phyloP scores from a whole-genome alignment of 805 yeast species.

The Sugiyamaella marilandica region DNA sequence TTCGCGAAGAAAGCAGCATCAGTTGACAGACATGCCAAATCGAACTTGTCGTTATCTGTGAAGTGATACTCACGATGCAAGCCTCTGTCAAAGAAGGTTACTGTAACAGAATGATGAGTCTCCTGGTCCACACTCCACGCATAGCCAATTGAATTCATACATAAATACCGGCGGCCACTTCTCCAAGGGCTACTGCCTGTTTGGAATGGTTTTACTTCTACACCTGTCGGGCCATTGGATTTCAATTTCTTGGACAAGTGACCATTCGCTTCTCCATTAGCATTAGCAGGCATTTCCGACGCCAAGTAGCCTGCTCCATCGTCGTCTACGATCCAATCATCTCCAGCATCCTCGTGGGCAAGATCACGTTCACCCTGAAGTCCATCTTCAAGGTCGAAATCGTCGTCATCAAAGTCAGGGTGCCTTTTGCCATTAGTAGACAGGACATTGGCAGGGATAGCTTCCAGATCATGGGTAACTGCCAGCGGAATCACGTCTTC shows the following conservation, averaged over 20 bases:
- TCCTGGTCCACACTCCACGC: slow-evolving; percentile 67
- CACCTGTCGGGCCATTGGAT: neutral
- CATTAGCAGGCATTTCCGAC: neutral
- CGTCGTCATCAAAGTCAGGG: slow-evolving; percentile 29
- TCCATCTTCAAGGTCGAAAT: slow-evolving; percentile 27
- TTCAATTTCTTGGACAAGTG: neutral
- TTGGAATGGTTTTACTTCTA: slow-evolving; percentile 53
- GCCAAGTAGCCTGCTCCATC: slow-evolving; percentile 48
- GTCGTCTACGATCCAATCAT: slow-evolving; percentile 59
- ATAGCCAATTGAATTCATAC: slow-evolving; percentile 77
- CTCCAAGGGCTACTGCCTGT: slow-evolving; percentile 87
- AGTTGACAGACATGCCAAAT: slow-evolving; percentile 66
- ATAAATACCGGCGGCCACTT: slow-evolving; percentile 64
- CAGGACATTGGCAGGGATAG: neutral
- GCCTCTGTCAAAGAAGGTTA: slow-evolving; percentile 78
- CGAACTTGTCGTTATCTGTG: slow-evolving; percentile 66
- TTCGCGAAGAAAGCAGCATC: slow-evolving; percentile 62
- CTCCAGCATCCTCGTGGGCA: slow-evolving; percentile 33
- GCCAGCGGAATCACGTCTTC: slow-evolving; percentile 21
- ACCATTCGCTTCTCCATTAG: slow-evolving; percentile 9
- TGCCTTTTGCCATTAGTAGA: neutral
- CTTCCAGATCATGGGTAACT: neutral
- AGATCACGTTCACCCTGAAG: neutral
- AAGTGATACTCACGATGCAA: slow-evolving; percentile 78
- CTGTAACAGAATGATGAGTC: slow-evolving; percentile 66